These are phyloP conservation scores for Chaetomium globosum DNA, from an alignment of 2,329 filamentous ascomycete genomes.

Conservation along the genomic window DNA sequence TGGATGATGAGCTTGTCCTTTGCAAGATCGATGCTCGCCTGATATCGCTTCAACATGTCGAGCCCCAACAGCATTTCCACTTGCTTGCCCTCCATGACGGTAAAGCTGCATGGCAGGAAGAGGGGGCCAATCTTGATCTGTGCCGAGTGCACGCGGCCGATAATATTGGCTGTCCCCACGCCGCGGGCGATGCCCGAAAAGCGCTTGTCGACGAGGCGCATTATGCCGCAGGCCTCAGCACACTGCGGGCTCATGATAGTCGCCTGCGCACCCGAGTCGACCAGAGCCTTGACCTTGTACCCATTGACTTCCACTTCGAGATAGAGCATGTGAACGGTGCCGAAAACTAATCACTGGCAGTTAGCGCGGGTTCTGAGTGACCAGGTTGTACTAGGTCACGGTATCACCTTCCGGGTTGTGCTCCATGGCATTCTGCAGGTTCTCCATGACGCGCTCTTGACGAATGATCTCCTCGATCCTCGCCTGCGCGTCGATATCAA, in stretches of 20 bases:
- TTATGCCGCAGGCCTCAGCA: conserved; percentile 90
- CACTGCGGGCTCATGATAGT: conserved; percentile 98
- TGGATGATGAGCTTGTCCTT: conserved; percentile 86
- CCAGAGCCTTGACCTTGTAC: conserved; percentile 88
- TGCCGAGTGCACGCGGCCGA: conserved; percentile 92
- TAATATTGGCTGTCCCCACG: conserved; percentile 90
- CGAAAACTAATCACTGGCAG: conserved; percentile 70
- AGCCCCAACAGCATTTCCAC: conserved; percentile 91
- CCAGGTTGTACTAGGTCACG: not conserved
- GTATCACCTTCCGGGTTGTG: conserved; percentile 87
- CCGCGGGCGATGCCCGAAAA: conserved; percentile 91
- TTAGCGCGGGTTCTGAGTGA: conserved; percentile 16
- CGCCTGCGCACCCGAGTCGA: conserved; percentile 95
- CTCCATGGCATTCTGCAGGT: conserved; percentile 94
- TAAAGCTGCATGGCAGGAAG: conserved; percentile 91
- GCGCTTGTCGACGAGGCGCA: conserved; percentile 89
- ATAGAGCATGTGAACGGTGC: conserved; percentile 93
- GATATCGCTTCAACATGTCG: conserved; percentile 96
- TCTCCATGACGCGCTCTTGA: conserved; percentile 91
- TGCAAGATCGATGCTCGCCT: conserved; percentile 85
- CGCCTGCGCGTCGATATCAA: conserved; percentile 86
- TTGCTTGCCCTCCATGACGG: conserved; percentile 98
- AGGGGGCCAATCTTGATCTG: conserved; percentile 90
- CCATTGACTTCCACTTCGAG: conserved; percentile 94
- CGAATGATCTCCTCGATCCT: conserved; percentile 97